Base-by-base conservation (phyloP, 148 eudicot genomes). In the Camellia lanceoleosa region DNA sequence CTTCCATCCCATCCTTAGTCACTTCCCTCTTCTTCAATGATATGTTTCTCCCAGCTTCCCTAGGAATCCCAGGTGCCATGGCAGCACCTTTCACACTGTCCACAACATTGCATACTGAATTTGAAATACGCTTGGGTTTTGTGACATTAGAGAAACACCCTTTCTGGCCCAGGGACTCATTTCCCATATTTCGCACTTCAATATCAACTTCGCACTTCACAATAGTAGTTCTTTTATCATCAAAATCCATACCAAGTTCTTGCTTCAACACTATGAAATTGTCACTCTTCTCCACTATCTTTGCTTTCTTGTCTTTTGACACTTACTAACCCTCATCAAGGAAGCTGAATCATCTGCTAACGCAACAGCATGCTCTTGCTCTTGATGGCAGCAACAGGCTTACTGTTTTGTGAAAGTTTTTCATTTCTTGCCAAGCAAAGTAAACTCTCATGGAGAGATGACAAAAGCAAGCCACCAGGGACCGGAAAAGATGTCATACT, bases 401-500 rank as follows among this genome's bases (percentile, higher is more conserved):
- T 68, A 79, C 42, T 41, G 49, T 69, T 44, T 59, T n/a, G 71
- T 72, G 74, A 55, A 84, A 3, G 14, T 11, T 71, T 82, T 69
- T 30, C 78, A 42, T 83, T 81, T 72, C 65, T 75, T 80, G 64
- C 70, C 68, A 87, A 71, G 81, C 63, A 77, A 55, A 88, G 74
- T 60, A 90, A 62, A 73, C 86, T 77, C 52, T 82, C 89, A 68
- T 71, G 75, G 20, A 90, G 88, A 62, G 91, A 90, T 16, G 93
- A 90, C 38, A 88, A 74, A 62, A 84, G 82, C 70, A 80, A 58
- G 65, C 71, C 79, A 12, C 83, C 90, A 69, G 88, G 67, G 41
- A 85, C 82, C 16, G 89, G 87, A 67, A 81, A 82, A 73, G 91
- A 85, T 47, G 86, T 87, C 93, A 90, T 85, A 5, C 58, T 83